Evolutionary conservation across 2,329 filamentous ascomycete genomes (phyloP).

Genomic region (Colletotrichum karsti): DNA sequence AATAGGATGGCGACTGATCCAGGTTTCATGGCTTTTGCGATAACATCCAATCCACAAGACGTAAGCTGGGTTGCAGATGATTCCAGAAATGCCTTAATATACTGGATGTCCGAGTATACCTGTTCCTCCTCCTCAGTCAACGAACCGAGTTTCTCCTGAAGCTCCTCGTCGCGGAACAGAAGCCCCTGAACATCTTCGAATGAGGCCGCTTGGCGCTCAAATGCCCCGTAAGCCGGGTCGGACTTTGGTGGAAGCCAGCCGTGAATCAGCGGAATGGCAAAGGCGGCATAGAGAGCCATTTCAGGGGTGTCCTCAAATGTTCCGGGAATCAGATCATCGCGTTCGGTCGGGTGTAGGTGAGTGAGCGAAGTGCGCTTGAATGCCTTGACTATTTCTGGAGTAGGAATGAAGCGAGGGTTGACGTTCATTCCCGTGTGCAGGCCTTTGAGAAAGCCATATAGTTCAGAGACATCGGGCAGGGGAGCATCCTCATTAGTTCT

Average conservation of each 20-base stretch:
- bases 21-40: slow-evolving; percentile 74
- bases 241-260: slow-evolving; percentile 84
- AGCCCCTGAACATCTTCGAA: slow-evolving; percentile 94
- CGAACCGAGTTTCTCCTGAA: slow-evolving; percentile 80
- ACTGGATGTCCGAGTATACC: slow-evolving; percentile 82
- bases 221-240: slow-evolving; percentile 73
- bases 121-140: slow-evolving; percentile 79
- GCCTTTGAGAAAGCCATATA: slow-evolving; percentile 87
- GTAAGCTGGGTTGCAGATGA: slow-evolving; percentile 89
- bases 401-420: slow-evolving; percentile 85
- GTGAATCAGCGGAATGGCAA: slow-evolving; percentile 88
- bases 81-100: slow-evolving; percentile 84
- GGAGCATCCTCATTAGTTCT: slow-evolving; percentile 68
- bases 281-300: slow-evolving; percentile 91
- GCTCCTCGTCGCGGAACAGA: slow-evolving; percentile 86
- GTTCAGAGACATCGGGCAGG: slow-evolving; percentile 85
- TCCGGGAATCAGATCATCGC: slow-evolving; percentile 65
- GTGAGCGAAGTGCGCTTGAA: slow-evolving; percentile 62
- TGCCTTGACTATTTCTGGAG: slow-evolving; percentile 52
- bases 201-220: slow-evolving; percentile 79
- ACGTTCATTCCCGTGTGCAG: slow-evolving; percentile 98
- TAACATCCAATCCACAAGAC: slow-evolving; percentile 78
- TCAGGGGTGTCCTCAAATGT: slow-evolving; percentile 88
- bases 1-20: slow-evolving; percentile 92
- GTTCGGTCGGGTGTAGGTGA: slow-evolving; percentile 59